Conservation (phyloP, 2,329 filamentous ascomycete species). For the Stemphylium vesicarium region DNA sequence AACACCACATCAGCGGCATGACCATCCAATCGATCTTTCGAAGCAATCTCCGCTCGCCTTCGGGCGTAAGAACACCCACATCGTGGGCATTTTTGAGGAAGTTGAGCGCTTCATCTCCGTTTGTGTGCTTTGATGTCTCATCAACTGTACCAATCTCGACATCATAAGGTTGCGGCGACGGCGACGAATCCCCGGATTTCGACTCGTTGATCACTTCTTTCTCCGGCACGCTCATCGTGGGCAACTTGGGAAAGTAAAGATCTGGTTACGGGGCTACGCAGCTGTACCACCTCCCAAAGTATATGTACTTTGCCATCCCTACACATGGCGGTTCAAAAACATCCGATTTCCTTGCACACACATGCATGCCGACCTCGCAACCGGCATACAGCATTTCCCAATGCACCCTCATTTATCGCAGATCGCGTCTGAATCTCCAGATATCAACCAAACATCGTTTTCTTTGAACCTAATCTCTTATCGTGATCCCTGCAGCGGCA, state of each 20-base stretch:
- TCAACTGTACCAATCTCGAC: slow-evolving; percentile 18
- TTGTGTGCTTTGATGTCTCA: slow-evolving; percentile 6
- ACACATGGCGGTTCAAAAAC: neutral
- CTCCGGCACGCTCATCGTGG: neutral
- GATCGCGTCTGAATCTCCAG: neutral
- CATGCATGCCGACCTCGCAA: slow-evolving; percentile 4
- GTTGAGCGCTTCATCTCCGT: slow-evolving; percentile 32
- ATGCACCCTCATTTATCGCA: neutral
- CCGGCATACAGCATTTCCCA: slow-evolving; percentile 3
- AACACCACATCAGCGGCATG: slow-evolving; percentile 49
- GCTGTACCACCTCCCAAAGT: neutral
- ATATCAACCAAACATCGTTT: neutral
- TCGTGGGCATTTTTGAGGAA: slow-evolving; percentile 29
- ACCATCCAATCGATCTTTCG: slow-evolving; percentile 52
- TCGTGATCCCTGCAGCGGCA: slow-evolving; percentile 6
- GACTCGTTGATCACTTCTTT: slow-evolving; percentile 1
- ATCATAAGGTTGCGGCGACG: slow-evolving; percentile 5
- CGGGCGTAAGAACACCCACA: slow-evolving; percentile 18
- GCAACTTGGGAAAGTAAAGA: neutral
- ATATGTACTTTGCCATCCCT: neutral
- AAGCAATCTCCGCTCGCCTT: slow-evolving; percentile 27
- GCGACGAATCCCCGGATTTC: slow-evolving; percentile 1
- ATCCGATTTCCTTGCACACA: neutral
- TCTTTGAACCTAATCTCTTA: neutral
- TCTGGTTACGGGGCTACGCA: neutral